Evolutionary conservation across 1,284 basidiomycete species (phyloP).

Genomic region (Trichosporon sp.): DNA sequence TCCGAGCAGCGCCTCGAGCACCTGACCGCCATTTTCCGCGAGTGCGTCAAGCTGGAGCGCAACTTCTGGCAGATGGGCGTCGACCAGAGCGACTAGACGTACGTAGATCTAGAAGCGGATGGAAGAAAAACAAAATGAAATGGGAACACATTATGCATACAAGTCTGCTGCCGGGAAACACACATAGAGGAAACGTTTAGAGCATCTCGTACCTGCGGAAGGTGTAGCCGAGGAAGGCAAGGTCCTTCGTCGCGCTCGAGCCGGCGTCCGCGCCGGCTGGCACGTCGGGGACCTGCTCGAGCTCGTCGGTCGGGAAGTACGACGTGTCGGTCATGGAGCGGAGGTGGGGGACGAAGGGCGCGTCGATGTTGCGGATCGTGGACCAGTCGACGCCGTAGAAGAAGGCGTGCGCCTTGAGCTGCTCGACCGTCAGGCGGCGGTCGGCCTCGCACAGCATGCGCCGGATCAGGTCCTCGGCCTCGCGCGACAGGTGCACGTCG

Average conservation of each 20-base stretch:
- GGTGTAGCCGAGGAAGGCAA: conserved; percentile 82
- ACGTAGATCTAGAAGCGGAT: conserved; percentile 5
- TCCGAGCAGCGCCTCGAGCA: conserved; percentile 60
- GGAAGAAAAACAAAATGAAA: conserved; percentile 10
- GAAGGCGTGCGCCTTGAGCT: conserved; percentile 92
- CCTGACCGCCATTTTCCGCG: conserved; percentile 70
- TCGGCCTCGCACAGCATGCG: conserved; percentile 77
- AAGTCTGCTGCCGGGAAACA: conserved; percentile 3
- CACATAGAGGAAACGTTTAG: conserved; percentile 11
- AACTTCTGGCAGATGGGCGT: conserved; percentile 74
- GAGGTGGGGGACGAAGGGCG: conserved; percentile 90
- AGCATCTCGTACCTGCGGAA: conserved; percentile 50
- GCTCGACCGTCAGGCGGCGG: conserved; percentile 70
- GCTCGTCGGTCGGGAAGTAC: conserved; percentile 96
- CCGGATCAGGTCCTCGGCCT: conserved; percentile 83
- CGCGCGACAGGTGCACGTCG: conserved; percentile 87
- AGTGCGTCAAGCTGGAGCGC: conserved; percentile 72
- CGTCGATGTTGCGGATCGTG: conserved; percentile 83
- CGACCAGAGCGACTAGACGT: conserved; percentile 8
- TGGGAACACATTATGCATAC: conserved; percentile 18
- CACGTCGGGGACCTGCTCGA: conserved; percentile 70
- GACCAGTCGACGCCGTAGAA: conserved; percentile 96
- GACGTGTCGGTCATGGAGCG: conserved; percentile 81
- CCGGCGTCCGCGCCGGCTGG: conserved; percentile 58
- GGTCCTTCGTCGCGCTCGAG: conserved; percentile 71